These are phyloP conservation scores for Spathaspora hagerdaliae DNA, from an alignment of 805 yeast species.

Conservation along the genomic window DNA sequence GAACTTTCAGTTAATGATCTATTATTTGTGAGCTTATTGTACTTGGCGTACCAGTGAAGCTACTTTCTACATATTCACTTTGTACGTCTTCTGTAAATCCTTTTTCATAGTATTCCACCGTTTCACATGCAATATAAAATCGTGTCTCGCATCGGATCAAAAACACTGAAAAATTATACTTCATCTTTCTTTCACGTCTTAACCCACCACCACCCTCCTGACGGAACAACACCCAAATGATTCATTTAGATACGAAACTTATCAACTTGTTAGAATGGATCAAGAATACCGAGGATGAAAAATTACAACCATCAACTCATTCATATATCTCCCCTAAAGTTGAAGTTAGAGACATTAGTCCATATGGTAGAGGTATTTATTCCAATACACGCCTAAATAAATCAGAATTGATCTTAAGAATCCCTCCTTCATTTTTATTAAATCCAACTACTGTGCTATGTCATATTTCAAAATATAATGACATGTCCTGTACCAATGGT, in stretches of 20 bases:
- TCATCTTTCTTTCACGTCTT: too few relatives aligned
- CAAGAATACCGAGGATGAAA: slow-evolving; percentile 19
- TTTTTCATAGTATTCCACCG: too few relatives aligned
- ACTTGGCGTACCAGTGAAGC: too few relatives aligned
- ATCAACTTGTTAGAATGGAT: slow-evolving; percentile 25
- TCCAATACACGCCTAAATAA: slow-evolving; percentile 33
- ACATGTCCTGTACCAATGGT: slow-evolving; percentile 17
- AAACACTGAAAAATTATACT: too few relatives aligned
- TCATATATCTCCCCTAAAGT: slow-evolving; percentile 38
- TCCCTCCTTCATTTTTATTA: slow-evolving; percentile 56
- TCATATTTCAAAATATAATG: slow-evolving; percentile 41
- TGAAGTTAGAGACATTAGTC: slow-evolving; percentile 34
- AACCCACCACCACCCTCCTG: not conserved
- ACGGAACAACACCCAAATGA: slow-evolving; percentile 5
- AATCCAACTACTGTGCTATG: slow-evolving; percentile 50
- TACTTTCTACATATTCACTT: too few relatives aligned
- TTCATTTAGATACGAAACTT: slow-evolving; percentile 10
- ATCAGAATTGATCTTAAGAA: slow-evolving; percentile 46
- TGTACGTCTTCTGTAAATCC: too few relatives aligned
- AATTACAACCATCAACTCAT: slow-evolving; percentile 15
- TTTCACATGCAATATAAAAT: too few relatives aligned
- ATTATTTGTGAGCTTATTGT: not conserved
- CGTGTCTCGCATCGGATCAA: too few relatives aligned
- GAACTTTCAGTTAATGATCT: not conserved
- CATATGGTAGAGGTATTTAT: slow-evolving; percentile 60